A percentile compares a stretch with the other conserved stretches of the same genome.
Conservation (phyloP, 371 early-diverging fungal genomes). For the Mucor circinelloides region DNA sequence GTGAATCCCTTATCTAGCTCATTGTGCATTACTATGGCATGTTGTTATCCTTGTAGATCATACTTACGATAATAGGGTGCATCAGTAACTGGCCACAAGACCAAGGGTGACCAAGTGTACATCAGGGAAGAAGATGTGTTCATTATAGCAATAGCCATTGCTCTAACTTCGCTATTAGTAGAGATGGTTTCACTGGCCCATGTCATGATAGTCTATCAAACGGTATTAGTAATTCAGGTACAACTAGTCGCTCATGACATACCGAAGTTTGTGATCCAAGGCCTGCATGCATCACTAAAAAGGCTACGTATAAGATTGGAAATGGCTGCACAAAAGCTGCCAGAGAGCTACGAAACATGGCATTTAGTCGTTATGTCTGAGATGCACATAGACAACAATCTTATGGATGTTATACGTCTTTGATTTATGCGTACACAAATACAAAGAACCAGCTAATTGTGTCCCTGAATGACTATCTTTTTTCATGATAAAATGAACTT, state of each 20-base stretch:
- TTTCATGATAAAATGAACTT: constrained; percentile 1
- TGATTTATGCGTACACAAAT: too few species aligned
- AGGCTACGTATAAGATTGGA: constrained; percentile 36
- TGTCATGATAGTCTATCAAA: constrained; percentile 47
- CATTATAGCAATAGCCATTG: constrained; percentile 51
- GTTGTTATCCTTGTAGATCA: not conserved
- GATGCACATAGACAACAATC: not conserved
- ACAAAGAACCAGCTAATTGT: too few species aligned
- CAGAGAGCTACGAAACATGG: constrained; percentile 23
- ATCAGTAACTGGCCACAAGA: constrained; percentile 57
- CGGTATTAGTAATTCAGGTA: not conserved
- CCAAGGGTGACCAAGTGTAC: constrained; percentile 41
- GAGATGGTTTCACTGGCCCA: constrained; percentile 55
- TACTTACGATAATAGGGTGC: constrained; percentile 42
- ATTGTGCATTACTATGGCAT: not conserved
- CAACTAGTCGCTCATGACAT: not conserved
- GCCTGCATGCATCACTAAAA: constrained; percentile 43
- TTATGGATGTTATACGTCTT: too few species aligned
- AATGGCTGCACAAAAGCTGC: constrained; percentile 51
- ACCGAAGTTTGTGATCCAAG: constrained; percentile 41
- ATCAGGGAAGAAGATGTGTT: constrained; percentile 45
- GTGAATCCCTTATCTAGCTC: constrained; percentile 35
- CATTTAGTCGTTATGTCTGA: not conserved
- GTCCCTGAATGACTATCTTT: too few species aligned
- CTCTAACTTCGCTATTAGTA: constrained; percentile 35